Conservation (phyloP, 805 yeast genomes). For the Schizosaccharomyces cryophilus region DNA sequence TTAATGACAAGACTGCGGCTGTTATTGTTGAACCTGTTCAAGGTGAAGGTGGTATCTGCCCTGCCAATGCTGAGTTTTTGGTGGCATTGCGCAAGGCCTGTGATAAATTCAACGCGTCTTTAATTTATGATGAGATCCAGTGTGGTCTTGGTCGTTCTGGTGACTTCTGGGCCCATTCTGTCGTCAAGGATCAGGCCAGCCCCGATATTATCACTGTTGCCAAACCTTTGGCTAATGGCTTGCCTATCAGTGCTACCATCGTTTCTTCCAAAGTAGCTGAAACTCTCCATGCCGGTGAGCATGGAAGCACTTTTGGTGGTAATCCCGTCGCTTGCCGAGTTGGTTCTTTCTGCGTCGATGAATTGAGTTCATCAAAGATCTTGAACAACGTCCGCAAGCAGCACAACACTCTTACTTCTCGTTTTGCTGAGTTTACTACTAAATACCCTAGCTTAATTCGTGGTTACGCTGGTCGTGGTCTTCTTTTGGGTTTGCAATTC, state of each 20-base stretch:
- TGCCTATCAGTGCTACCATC: constrained; percentile 86
- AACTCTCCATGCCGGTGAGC: constrained; percentile 68
- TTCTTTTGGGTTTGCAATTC: constrained; percentile 66
- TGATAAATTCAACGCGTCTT: constrained; percentile 38
- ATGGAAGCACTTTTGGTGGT: constrained; percentile 95
- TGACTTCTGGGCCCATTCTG: constrained; percentile 72
- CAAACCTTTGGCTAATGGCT: constrained; percentile 89
- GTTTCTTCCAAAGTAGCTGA: constrained; percentile 56
- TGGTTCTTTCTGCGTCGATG: constrained; percentile 49
- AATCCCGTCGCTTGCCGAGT: constrained; percentile 77
- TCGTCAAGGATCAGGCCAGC: constrained; percentile 53
- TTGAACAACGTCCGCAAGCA: constrained; percentile 34
- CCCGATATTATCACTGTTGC: constrained; percentile 91
- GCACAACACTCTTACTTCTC: constrained; percentile 28
- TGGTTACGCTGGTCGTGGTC: constrained; percentile 70
- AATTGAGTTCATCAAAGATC: constrained; percentile 36
- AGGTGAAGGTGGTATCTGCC: constrained; percentile 89
- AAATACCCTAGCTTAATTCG: constrained; percentile 36
- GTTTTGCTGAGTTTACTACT: constrained; percentile 18
- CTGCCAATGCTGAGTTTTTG: constrained; percentile 39
- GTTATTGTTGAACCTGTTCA: constrained; percentile 92
- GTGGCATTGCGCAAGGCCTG: constrained; percentile 42
- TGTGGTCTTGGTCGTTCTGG: constrained; percentile 92
- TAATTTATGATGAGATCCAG: constrained; percentile 88
- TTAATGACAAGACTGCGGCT: constrained; percentile 53